Base-by-base conservation (phyloP, 768 basidiomycete species). In the Kondoa subrosea region DNA sequence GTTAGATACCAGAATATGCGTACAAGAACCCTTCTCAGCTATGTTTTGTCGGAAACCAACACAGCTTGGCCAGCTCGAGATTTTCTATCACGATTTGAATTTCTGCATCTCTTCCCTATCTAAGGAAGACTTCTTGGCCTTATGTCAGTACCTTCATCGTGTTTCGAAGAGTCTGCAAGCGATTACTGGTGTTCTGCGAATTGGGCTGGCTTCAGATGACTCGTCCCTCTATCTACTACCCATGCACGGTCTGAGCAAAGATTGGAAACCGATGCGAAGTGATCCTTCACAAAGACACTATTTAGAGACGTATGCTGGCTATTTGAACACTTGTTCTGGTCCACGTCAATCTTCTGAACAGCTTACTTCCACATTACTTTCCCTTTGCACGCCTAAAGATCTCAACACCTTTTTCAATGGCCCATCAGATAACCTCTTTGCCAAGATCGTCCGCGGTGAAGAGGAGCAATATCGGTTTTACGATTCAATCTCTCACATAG, bases 341-440 rank as follows among this genome's bases (percentile, higher is more conserved):
- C 58, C 58, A 12, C n/a, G 30, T 12, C 58, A 60, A 60, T 25
- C n/a, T 60, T 25, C n/a, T 4, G n/a, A 25, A 31, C 12, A 12
- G 8, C 25, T 60, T 4, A 31, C 25, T 31, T 27, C 8, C 8
- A 60, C 29, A 12, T 27, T 14, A 27, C 58, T 12, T 8, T 8
- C 4, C 58, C 25, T 60, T 4, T 60, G 25, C 25, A 31, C 8
- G 14, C 58, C 30, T 31, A 60, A 8, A 60, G 14, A 12, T 14
- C 58, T 31, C 58, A 27, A 60, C 25, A 26, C n/a, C 30, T 14
- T 27, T 27, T 60, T 60, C 25, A 31, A 4, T 60, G 58, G 58
- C 58, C 14, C 14, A 12, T 25, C n/a, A 12, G 58, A 60, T 27
- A 60, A 60, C 58, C 58, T 60, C 58, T 60, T 60, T 31, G 58